Percentiles rank a stretch among this genome's conserved stretches.
These are phyloP conservation scores for Candida ulmi DNA, from an alignment of 805 yeast species.

Conservation along the genomic window DNA sequence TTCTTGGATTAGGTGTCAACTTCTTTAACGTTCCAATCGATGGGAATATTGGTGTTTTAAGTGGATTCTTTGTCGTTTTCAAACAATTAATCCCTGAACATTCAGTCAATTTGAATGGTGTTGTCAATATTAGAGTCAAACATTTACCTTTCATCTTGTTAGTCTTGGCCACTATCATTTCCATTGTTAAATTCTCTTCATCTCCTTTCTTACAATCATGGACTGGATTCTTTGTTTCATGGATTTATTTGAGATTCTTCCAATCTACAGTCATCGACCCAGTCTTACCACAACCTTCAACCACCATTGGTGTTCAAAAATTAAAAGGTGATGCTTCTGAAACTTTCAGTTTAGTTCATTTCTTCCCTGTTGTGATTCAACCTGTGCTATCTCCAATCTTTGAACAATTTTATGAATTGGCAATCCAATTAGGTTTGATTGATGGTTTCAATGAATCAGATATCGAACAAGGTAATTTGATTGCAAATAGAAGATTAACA, in stretches of 20 bases:
- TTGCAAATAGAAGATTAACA: conserved; percentile 56
- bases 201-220: conserved; percentile 53
- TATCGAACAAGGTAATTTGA: conserved; percentile 65
- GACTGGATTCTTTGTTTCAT: conserved; percentile 59
- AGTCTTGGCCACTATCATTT: conserved; percentile 21
- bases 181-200: conserved; percentile 27
- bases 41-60: conserved; percentile 49
- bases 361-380: conserved; percentile 67
- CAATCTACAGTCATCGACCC: conserved; percentile 55
- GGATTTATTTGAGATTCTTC: conserved; percentile 74
- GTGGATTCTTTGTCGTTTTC: conserved; percentile 57
- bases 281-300: conserved; percentile 39
- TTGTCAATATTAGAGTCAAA: conserved; percentile 49
- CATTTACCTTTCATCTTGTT: conserved; percentile 51
- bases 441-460: conserved; percentile 63
- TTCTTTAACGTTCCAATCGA: conserved; percentile 38
- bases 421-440: conserved; percentile 41
- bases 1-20: conserved; percentile 17
- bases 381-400: conserved; percentile 49
- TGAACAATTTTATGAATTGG: conserved; percentile 32
- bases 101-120: conserved; percentile 41
- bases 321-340: conserved; percentile 85
- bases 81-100: conserved; percentile 65
- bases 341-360: conserved; percentile 74
- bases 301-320: conserved; percentile 25